These are phyloP conservation scores for Viola pubescens DNA, from an alignment of 441 rosid genomes.

Conservation along the genomic window DNA sequence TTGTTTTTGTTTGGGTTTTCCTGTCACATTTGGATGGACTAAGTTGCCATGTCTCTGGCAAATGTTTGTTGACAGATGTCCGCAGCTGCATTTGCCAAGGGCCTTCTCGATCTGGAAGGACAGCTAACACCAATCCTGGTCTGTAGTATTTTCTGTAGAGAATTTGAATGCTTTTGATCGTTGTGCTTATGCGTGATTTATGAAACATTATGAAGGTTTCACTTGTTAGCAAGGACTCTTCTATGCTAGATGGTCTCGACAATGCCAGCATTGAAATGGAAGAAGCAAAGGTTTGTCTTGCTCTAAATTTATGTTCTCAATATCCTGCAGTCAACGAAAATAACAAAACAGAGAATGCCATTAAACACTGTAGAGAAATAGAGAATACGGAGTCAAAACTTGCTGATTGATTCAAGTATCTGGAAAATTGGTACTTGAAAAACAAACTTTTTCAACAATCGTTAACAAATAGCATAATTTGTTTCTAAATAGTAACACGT, in stretches of 20 bases:
- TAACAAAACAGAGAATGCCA: slow-evolving; percentile 2
- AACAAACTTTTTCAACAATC: too few relatives aligned
- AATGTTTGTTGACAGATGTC: slow-evolving; percentile 70
- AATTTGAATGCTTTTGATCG: slow-evolving; percentile 16
- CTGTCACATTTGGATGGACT: slow-evolving; percentile 1
- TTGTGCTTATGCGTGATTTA: slow-evolving; percentile 17
- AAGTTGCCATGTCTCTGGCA: slow-evolving; percentile 12
- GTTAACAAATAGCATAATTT: too few relatives aligned
- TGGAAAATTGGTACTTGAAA: too few relatives aligned
- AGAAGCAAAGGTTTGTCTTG: slow-evolving; percentile 82
- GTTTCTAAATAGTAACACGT: too few relatives aligned
- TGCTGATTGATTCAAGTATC: too few relatives aligned
- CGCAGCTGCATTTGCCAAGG: slow-evolving; percentile 99
- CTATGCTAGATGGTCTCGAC: slow-evolving; percentile 99
- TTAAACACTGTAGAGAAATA: too few relatives aligned
- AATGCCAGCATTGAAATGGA: slow-evolving; percentile 95
- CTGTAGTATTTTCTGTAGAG: slow-evolving; percentile 17
- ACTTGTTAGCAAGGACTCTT: slow-evolving; percentile 98
- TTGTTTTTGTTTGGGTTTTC: slow-evolving; percentile 10
- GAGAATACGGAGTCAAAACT: too few relatives aligned
- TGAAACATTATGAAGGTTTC: slow-evolving; percentile 63
- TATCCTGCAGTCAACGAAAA: slow-evolving; percentile 3
- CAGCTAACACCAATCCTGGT: slow-evolving; percentile 99
- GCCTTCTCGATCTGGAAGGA: slow-evolving; percentile 99
- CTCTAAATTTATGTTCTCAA: slow-evolving; percentile 11